Base-by-base conservation (phyloP, 257 asterid genomes). In the Solanum paucissectum region DNA sequence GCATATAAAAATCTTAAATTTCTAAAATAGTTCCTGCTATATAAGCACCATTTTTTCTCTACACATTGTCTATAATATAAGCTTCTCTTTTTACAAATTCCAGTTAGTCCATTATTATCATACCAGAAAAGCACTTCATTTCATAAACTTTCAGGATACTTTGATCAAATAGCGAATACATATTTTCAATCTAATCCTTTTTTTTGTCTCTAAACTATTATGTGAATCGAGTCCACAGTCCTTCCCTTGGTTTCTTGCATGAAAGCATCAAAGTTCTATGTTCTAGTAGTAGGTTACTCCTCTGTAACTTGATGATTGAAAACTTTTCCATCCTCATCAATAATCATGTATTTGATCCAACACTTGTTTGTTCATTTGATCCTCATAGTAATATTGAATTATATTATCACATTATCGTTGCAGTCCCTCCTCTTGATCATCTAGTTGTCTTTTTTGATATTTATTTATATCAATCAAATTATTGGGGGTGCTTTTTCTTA, bases 151-250 rank as follows among this genome's bases (percentile, higher is more conserved):
- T 93, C 92, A 5, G 94, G 93, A 38, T 92, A 72, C 89, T 90
- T 93, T 32, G 36, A 75, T 49, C 92, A 89, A 69, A 11, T 7
- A 55, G 8, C 64, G 0, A 32, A 0, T 7, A 2, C 33, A 0
- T 9, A 2, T 18, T 4, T 34, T 34, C 46, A 34, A 34, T 34
- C 12, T 34, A 23, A 34, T 32, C 2, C 86, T 40, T 40, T 21
- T 4, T 46, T 46, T 89, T 71, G 12, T 72, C 90, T 84, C 52
- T 91, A 11, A 12, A 90, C 72, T 1, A 33, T 11, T 4, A 16
- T 36, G 91, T 90, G 12, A 88, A 86, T 66, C 94, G 94, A 5
- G 89, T 92, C 76, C 93, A 93, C 10, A 55, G 85, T 93, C 87
- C 87, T 7, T 42, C 36, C 12, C 89, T 87, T 29, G 5, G 2